Percentiles rank a stretch among this genome's conserved stretches.
phyloP scores from a whole-genome alignment of 2,329 filamentous ascomycete genomes.

The Lachnellula subtilissima region DNA sequence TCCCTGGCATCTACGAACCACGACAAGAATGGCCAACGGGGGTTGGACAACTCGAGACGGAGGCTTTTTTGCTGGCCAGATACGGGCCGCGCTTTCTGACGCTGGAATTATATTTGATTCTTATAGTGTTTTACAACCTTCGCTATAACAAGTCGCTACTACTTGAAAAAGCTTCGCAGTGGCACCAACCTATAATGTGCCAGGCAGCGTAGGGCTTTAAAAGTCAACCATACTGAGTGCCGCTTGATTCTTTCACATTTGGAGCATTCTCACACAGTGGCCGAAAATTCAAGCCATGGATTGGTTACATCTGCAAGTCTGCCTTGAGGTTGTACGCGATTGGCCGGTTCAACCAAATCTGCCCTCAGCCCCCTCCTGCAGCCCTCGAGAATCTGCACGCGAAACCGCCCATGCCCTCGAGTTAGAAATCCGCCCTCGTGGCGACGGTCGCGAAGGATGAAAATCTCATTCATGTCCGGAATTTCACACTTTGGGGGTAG shows the following conservation, averaged over 20 bases:
- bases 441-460: neutral
- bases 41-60: constrained; percentile 11
- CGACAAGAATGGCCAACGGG: constrained; percentile 3
- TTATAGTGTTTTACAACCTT: constrained; percentile 1
- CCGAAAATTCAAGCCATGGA: neutral
- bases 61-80: constrained; percentile 11
- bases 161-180: too few species aligned
- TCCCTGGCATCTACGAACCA: constrained; percentile 13
- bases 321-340: neutral
- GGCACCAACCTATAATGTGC: too few species aligned
- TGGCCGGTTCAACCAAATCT: neutral
- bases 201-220: too few species aligned
- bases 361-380: neutral
- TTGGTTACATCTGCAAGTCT: neutral
- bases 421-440: neutral
- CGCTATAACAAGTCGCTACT: too few species aligned
- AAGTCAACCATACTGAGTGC: too few species aligned
- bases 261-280: neutral
- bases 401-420: neutral
- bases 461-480: neutral
- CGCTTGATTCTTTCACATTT: neutral
- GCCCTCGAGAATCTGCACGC: neutral
- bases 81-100: constrained; percentile 10
- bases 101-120: constrained; percentile 11
- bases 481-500: neutral